Evolutionary conservation across 768 basidiomycete genomes (phyloP).

Genomic region (Podaxis sp.): DNA sequence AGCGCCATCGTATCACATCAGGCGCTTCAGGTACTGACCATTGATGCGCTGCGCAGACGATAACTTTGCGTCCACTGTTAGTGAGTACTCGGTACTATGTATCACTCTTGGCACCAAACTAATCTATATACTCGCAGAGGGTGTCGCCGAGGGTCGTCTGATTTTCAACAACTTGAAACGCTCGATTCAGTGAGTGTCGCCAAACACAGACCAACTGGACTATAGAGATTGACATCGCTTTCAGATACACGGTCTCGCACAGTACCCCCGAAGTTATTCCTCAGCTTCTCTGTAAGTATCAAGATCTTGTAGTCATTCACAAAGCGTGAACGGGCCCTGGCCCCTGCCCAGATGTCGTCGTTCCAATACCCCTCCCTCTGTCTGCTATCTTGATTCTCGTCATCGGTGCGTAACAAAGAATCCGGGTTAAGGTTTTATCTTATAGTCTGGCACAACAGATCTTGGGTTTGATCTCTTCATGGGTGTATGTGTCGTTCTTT

Average conservation of each 20-base stretch:
- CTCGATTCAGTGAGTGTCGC: constrained; percentile 57
- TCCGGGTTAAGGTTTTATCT: background rate
- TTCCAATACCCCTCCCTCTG: constrained; percentile 64
- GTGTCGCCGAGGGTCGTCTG: constrained; percentile 66
- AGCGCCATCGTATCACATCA: background rate
- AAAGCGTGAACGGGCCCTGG: background rate
- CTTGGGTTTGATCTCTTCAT: constrained; percentile 70
- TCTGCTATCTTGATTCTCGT: constrained; percentile 71
- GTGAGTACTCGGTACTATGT: constrained; percentile 36
- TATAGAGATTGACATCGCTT: background rate
- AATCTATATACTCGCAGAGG: constrained; percentile 39
- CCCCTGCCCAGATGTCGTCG: constrained; percentile 51
- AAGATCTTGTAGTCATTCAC: background rate
- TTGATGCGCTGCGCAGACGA: constrained; percentile 43
- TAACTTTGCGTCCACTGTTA: constrained; percentile 73
- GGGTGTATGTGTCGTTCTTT: constrained; percentile 43
- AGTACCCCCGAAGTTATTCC: constrained; percentile 71
- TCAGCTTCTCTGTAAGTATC: constrained; percentile 58
- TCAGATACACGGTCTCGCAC: constrained; percentile 63
- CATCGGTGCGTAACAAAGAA: constrained; percentile 45
- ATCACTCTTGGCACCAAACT: background rate
- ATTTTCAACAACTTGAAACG: constrained; percentile 73
- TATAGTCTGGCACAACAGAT: constrained; percentile 37
- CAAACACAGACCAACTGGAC: background rate
- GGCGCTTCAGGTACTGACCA: background rate